These are phyloP conservation scores for Papiliotrema flavescens DNA, from an alignment of 1,284 basidiomycete genomes.

Conservation along the genomic window DNA sequence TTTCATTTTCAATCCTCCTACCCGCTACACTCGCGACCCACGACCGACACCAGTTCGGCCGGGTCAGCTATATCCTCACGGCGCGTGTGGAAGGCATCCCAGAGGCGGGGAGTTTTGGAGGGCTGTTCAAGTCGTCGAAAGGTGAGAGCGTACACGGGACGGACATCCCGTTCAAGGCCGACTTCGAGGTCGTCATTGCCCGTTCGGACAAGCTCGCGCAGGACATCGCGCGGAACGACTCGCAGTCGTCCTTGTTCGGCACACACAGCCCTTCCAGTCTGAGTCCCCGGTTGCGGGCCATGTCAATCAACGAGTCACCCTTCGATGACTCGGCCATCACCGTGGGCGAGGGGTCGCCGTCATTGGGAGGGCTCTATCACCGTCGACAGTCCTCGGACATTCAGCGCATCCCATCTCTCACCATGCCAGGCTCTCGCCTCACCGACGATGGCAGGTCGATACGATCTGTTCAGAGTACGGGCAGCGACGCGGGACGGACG, in stretches of 20 bases:
- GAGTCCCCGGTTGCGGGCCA: background rate
- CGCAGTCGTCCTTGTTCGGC: too few relatives aligned
- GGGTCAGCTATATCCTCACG: slow-evolving; percentile 35
- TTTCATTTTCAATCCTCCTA: slow-evolving; percentile 34
- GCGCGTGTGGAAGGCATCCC: slow-evolving; percentile 24
- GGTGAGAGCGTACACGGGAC: background rate
- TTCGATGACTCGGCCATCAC: slow-evolving; percentile 14
- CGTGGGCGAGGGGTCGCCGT: slow-evolving; percentile 15
- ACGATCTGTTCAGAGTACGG: background rate
- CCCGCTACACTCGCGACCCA: slow-evolving; percentile 36
- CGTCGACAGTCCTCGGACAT: slow-evolving; percentile 16
- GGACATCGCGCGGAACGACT: slow-evolving; percentile 3
- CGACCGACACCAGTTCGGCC: slow-evolving; percentile 28
- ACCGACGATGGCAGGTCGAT: background rate
- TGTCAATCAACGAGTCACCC: background rate
- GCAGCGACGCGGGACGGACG: slow-evolving; percentile 1
- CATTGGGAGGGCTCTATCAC: slow-evolving; percentile 21
- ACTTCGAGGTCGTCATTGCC: slow-evolving; percentile 37
- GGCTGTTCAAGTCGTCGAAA: slow-evolving; percentile 5
- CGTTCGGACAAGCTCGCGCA: slow-evolving; percentile 31
- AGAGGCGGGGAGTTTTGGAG: slow-evolving; percentile 2
- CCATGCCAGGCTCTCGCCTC: background rate
- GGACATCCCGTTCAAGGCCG: slow-evolving; percentile 25
- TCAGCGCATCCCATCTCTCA: background rate
- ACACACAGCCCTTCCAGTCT: background rate